phyloP scores from a whole-genome alignment of 2,329 filamentous ascomycete species.

The Cordyceps cateniannulata region DNA sequence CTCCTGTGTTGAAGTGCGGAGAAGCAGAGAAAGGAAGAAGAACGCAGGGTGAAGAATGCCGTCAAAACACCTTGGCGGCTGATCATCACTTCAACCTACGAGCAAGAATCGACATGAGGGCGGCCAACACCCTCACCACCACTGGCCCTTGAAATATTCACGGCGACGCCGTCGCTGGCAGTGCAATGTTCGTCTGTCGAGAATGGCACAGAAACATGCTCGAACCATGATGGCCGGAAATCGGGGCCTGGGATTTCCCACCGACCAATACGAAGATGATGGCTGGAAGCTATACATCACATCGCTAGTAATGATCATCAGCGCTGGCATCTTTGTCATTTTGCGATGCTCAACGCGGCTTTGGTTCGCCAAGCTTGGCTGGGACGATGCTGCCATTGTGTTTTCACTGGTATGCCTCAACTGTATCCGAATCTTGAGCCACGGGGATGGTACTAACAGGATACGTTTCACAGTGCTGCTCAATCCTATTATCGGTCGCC shows the following conservation, averaged over 20 bases:
- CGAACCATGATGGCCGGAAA: background rate
- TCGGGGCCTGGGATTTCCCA: conserved; percentile 21
- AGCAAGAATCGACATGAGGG: background rate
- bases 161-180: background rate
- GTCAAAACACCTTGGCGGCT: background rate
- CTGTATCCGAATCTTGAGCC: background rate
- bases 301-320: conserved; percentile 28
- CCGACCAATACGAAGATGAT: conserved; percentile 27
- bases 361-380: conserved; percentile 26
- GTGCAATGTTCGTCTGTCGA: background rate
- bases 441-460: background rate
- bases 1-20: background rate
- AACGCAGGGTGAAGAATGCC: background rate
- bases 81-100: background rate
- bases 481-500: conserved; percentile 25
- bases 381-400: conserved; percentile 33
- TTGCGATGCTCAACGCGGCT: conserved; percentile 29
- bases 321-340: conserved; percentile 28
- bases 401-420: conserved; percentile 25
- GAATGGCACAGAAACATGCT: background rate
- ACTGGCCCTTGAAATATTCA: background rate
- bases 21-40: background rate
- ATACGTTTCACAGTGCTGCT: conserved; percentile 21
- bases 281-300: conserved; percentile 29
- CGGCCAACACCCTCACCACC: background rate